Conservation (phyloP, 371 early-diverging fungal genomes). For the Gilbertella persicaria region DNA sequence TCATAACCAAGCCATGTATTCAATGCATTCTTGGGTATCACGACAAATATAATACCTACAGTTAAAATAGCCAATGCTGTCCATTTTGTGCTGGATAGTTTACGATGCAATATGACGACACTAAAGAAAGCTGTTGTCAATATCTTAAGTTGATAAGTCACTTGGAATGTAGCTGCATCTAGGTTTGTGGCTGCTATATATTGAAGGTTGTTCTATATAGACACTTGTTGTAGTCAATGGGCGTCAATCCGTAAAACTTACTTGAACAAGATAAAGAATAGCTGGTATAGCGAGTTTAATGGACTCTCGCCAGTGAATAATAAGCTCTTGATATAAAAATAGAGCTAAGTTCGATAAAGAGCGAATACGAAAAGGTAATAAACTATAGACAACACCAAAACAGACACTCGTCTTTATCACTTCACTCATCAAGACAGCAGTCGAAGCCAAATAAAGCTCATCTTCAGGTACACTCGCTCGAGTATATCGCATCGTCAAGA, state of each 20-base stretch:
- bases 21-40: slow-evolving; percentile 48
- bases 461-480: slow-evolving; percentile 42
- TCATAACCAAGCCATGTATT: neutral
- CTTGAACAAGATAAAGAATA: slow-evolving; percentile 82
- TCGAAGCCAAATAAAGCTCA: slow-evolving; percentile 70
- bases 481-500: slow-evolving; percentile 79
- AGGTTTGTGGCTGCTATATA: slow-evolving; percentile 82
- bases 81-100: slow-evolving; percentile 74
- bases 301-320: slow-evolving; percentile 29
- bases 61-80: slow-evolving; percentile 75
- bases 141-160: slow-evolving; percentile 93
- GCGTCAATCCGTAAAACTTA: slow-evolving; percentile 4
- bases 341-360: slow-evolving; percentile 10
- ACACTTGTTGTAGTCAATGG: neutral
- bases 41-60: slow-evolving; percentile 82
- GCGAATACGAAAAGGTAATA: slow-evolving; percentile 8
- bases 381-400: slow-evolving; percentile 46
- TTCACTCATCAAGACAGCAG: slow-evolving; percentile 84
- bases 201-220: slow-evolving; percentile 78
- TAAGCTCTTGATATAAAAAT: slow-evolving; percentile 25
- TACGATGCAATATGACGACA: slow-evolving; percentile 73
- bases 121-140: slow-evolving; percentile 90
- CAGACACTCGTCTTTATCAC: slow-evolving; percentile 74
- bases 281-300: slow-evolving; percentile 77
- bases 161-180: slow-evolving; percentile 93